Percentiles rank a stretch among this genome's conserved stretches.
Evolutionary conservation across 176 grass and related monocot genomes (phyloP).

Genomic region (Zea luxurians): DNA sequence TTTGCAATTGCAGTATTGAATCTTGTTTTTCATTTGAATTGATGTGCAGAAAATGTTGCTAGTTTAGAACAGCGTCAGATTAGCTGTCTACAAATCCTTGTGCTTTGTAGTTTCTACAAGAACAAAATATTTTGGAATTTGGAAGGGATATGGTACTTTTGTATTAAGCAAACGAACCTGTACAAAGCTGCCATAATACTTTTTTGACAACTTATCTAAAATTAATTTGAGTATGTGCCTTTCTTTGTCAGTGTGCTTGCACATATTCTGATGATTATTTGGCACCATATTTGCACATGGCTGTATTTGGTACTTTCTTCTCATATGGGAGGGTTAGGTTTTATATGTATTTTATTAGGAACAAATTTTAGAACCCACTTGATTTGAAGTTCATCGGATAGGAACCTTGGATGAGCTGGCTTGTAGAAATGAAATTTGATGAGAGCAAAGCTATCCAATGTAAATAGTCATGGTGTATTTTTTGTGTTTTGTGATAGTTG

Average conservation of each 20-base stretch:
- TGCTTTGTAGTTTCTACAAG: conserved; percentile 12
- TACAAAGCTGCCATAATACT: background rate
- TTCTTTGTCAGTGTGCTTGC: background rate
- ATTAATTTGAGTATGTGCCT: background rate
- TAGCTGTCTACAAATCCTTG: background rate
- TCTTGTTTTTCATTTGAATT: conserved; percentile 6
- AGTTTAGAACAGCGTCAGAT: background rate
- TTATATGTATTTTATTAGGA: background rate
- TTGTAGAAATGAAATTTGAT: conserved; percentile 1
- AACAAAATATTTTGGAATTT: background rate
- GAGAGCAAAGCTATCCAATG: background rate
- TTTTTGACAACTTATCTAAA: background rate
- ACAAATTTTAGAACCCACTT: background rate
- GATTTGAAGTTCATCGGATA: background rate
- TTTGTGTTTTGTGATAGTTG: background rate
- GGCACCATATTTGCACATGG: background rate
- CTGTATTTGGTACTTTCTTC: background rate
- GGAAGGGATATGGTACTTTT: background rate
- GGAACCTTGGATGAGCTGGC: background rate
- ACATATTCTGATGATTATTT: conserved; percentile 14
- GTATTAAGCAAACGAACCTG: background rate
- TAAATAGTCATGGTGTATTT: background rate
- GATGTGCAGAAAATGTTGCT: background rate
- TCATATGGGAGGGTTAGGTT: background rate
- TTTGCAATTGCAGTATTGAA: background rate